These are phyloP conservation scores for Piper longum DNA, from an alignment of 164 flowering plant species.

Conservation along the genomic window DNA sequence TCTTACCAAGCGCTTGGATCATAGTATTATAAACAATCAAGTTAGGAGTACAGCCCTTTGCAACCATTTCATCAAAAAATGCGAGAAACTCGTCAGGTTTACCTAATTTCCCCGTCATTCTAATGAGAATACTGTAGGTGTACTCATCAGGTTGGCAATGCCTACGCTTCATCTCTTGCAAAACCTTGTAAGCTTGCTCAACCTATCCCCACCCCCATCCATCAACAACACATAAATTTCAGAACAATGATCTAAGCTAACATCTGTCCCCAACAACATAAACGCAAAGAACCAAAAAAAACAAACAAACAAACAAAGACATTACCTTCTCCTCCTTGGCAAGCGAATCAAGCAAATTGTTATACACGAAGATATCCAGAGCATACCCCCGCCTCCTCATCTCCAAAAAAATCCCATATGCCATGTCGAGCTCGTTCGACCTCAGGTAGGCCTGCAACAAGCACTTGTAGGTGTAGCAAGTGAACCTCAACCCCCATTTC, in stretches of 20 bases:
- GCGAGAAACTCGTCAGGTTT: constrained; percentile 48
- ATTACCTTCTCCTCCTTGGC: constrained; percentile 56
- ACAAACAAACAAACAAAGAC: not conserved
- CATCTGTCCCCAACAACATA: not conserved
- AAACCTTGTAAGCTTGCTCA: constrained; percentile 55
- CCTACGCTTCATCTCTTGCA: constrained; percentile 66
- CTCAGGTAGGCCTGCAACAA: constrained; percentile 63
- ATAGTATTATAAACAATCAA: constrained; percentile 67
- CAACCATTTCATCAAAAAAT: constrained; percentile 69
- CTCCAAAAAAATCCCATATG: constrained; percentile 34
- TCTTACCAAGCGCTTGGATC: constrained; percentile 58
- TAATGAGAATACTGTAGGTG: constrained; percentile 75
- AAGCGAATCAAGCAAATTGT: constrained; percentile 75
- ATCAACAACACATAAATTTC: constrained; percentile 6
- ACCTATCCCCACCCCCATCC: constrained; percentile 39
- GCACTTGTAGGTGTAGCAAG: constrained; percentile 67
- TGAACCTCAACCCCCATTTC: constrained; percentile 68
- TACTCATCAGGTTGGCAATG: constrained; percentile 78
- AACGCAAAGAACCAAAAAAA: not conserved
- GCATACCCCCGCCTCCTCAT: constrained; percentile 45
- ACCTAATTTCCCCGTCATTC: constrained; percentile 59
- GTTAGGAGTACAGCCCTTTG: constrained; percentile 45
- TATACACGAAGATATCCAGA: constrained; percentile 60
- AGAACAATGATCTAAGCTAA: not conserved
- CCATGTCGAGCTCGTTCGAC: constrained; percentile 25